Percentiles rank a stretch among this genome's conserved stretches.
Evolutionary conservation across 1,284 basidiomycete species (phyloP).

Genomic region (Naganishia sp.): DNA sequence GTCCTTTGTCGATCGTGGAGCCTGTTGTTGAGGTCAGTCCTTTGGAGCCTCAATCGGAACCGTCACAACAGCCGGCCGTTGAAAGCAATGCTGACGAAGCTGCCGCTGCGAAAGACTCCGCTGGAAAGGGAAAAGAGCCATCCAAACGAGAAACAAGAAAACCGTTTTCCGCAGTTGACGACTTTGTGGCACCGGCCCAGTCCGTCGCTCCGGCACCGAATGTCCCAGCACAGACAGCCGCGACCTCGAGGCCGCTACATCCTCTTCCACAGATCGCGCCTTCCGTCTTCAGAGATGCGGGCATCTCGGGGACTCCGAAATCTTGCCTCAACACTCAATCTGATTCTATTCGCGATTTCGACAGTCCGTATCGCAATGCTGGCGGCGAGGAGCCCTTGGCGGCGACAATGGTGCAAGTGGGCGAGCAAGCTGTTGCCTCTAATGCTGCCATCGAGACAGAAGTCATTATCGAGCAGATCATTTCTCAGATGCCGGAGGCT

Average conservation of each 20-base stretch:
- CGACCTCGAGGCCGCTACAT: background rate
- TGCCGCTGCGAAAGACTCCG: background rate
- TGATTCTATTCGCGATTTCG: conserved; percentile 19
- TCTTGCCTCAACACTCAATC: conserved; percentile 4
- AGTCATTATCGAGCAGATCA: background rate
- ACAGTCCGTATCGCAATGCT: background rate
- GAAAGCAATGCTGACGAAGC: background rate
- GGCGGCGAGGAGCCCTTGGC: background rate
- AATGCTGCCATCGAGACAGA: background rate
- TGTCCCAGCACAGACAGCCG: background rate
- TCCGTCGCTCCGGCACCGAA: background rate
- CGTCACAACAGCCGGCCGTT: background rate
- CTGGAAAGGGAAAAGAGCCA: background rate
- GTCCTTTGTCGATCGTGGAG: background rate
- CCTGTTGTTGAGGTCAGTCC: no score
- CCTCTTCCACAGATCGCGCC: conserved; percentile 10
- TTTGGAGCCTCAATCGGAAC: background rate
- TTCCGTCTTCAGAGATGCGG: conserved; percentile 10
- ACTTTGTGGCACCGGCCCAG: background rate
- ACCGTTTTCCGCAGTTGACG: conserved; percentile 5
- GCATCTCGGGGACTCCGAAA: background rate
- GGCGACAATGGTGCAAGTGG: background rate
- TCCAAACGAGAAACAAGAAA: background rate
- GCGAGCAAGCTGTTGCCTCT: background rate
- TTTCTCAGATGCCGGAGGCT: background rate